Conservation (phyloP, 2,329 filamentous ascomycete genomes). For the Talaromyces sp. region DNA sequence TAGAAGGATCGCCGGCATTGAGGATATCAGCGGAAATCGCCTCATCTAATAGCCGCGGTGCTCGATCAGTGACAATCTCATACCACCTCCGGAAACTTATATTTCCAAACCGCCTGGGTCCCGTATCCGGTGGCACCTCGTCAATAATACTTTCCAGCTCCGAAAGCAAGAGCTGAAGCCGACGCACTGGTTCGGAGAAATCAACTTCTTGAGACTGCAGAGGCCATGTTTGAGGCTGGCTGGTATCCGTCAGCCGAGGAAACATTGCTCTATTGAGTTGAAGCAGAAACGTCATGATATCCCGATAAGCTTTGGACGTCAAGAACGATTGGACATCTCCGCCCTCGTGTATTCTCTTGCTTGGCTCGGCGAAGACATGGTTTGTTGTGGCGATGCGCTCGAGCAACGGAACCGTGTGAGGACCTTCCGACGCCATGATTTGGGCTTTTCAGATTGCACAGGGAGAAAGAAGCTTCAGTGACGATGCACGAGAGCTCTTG, state of each 20-base stretch:
- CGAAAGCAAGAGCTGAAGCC: constrained; percentile 62
- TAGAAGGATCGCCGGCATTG: constrained; percentile 20
- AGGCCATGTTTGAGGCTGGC: constrained; percentile 48
- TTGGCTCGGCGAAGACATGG: constrained; percentile 62
- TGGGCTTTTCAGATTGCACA: background rate
- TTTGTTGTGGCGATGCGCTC: constrained; percentile 43
- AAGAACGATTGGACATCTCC: constrained; percentile 79
- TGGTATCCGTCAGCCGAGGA: constrained; percentile 51
- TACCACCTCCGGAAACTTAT: constrained; percentile 84
- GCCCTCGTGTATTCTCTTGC: constrained; percentile 80
- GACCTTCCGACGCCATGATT: constrained; percentile 19
- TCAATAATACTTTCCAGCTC: constrained; percentile 64
- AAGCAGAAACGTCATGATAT: constrained; percentile 80
- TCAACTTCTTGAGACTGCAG: constrained; percentile 38
- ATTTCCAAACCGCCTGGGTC: constrained; percentile 88
- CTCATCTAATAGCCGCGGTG: constrained; percentile 53
- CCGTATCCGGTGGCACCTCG: constrained; percentile 76
- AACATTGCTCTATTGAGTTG: constrained; percentile 88
- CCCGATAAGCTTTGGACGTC: constrained; percentile 73
- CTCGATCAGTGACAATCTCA: constrained; percentile 59
- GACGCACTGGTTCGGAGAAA: constrained; percentile 56
- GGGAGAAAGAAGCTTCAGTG: background rate
- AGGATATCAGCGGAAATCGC: constrained; percentile 51
- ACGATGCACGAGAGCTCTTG: background rate
- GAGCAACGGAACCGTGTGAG: constrained; percentile 32